Evolutionary conservation across 1,284 basidiomycete species (phyloP), one percentile per base, ranked within the genome.

Genomic region (Trichosporon faecale): DNA sequence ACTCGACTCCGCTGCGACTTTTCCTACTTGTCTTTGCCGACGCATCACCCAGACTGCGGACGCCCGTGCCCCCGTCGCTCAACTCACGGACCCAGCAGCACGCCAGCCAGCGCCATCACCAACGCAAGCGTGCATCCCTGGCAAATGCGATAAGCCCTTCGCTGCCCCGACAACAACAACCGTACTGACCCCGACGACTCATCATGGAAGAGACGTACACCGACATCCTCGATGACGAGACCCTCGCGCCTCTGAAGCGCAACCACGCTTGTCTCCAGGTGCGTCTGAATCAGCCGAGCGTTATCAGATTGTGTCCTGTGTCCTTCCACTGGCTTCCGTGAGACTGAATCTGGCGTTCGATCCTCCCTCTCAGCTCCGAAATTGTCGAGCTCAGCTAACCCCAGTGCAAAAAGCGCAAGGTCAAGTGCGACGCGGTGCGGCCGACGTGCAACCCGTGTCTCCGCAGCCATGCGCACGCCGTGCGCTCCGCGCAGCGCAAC

Each of bases 351-450:
- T 33, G 5, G 9, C 9, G 5, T 9, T 33, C 33, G 33, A 9
- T 33, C 33, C 33, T 2, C 16, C 4, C 40, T 3, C 16, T 44
- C 40, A 4, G 40, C 40, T 18, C 16, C 16, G 11, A n/a, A 12
- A 3, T 44, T 18, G 2, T 44, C 4, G 40, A 44, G 3, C 2
- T 9, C n/a, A 21, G 27, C 64, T 68, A 57, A 64, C 67, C 57
- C 18, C 74, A 80, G 72, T 82, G 81, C 73, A 82, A 82, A 74
- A 79, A 79, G 67, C 76, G 81, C 21, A 82, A 82, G 68, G 79
- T 80, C 35, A 80, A 81, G 69, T 82, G 81, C 65, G 79, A 81
- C 68, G 81, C 76, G 11, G 77, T 75, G 31, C 71, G 73, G 40
- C 81, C 81, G 5, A 74, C 74, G 6, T 82, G 81, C 68, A 73